Percentiles rank a stretch among this genome's conserved stretches.
Evolutionary conservation across 768 basidiomycete genomes (phyloP).

Genomic region (Termitomyces sp.): DNA sequence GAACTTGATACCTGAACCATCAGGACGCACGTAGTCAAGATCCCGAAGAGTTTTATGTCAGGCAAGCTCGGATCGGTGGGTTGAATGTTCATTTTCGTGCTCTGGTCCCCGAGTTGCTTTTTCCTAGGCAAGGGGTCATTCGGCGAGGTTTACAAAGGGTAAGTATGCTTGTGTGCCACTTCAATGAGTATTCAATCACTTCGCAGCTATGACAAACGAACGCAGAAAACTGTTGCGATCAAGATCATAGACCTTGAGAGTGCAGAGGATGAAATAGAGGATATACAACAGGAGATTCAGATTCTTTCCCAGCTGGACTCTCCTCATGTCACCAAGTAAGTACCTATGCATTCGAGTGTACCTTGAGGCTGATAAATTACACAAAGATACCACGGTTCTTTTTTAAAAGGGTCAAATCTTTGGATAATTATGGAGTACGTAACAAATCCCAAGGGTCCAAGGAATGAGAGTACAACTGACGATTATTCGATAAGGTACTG

Average conservation of each 20-base stretch:
- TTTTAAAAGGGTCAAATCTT: slow-evolving; percentile 88
- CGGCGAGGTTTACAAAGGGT: slow-evolving; percentile 99
- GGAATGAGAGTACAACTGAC: slow-evolving; percentile 1
- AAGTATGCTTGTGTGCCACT: slow-evolving; percentile 15
- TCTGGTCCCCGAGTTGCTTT: slow-evolving; percentile 3
- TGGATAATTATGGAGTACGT: slow-evolving; percentile 99
- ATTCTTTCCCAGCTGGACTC: slow-evolving; percentile 96
- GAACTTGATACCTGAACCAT: slow-evolving; percentile 3
- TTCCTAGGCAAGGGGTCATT: slow-evolving; percentile 91
- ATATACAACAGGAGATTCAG: slow-evolving; percentile 98
- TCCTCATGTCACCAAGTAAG: slow-evolving; percentile 91
- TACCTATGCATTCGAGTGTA: slow-evolving; percentile 12
- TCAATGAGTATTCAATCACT: slow-evolving; percentile 2
- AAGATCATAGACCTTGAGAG: slow-evolving; percentile 99
- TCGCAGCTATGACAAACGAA: slow-evolving; percentile 86
- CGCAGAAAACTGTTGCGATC: slow-evolving; percentile 96
- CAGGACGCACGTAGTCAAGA: slow-evolving; percentile 45
- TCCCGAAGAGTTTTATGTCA: slow-evolving; percentile 96
- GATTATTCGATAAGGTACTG: slow-evolving; percentile 61
- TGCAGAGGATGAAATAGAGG: slow-evolving; percentile 99
- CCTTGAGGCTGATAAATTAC: slow-evolving; percentile 7
- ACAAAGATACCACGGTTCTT: slow-evolving; percentile 88
- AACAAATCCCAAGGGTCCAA: background rate
- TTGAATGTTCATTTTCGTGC: slow-evolving; percentile 1
- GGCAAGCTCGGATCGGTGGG: slow-evolving; percentile 94